A percentile compares a stretch with the other conserved stretches of the same genome.
phyloP scores from a whole-genome alignment of 148 eudicot species.

The Limonium bicolor region DNA sequence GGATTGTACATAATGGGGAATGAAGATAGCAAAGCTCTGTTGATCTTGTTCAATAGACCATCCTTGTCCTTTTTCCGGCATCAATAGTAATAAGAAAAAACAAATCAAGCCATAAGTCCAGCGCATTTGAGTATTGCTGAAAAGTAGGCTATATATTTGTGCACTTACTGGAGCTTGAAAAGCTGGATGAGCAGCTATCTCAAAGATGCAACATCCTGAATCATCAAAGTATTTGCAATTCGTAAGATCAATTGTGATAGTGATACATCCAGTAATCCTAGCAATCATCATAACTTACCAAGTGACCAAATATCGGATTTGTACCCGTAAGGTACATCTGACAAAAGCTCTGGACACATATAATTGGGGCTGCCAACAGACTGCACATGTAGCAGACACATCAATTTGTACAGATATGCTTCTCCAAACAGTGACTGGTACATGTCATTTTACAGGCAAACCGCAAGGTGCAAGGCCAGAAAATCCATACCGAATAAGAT shows the following conservation, averaged over 20 bases:
- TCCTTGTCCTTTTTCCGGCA: not conserved
- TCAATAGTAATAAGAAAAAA: not conserved
- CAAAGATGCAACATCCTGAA: constrained; percentile 91
- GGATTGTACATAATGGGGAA: not conserved
- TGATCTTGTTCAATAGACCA: not conserved
- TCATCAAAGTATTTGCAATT: not conserved
- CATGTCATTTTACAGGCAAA: no score
- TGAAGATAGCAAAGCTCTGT: not conserved
- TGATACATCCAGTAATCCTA: not conserved
- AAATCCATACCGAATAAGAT: constrained; percentile 42
- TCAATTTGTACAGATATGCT: no score
- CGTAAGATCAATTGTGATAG: not conserved
- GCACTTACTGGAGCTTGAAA: constrained; percentile 78
- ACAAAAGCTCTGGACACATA: constrained; percentile 66
- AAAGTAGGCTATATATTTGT: no score
- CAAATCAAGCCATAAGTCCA: no score
- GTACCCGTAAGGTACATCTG: constrained; percentile 58
- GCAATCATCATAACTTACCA: constrained; percentile 21
- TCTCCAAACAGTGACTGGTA: no score
- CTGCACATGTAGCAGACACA: constrained; percentile 13
- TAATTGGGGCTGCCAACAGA: constrained; percentile 61
- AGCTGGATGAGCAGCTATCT: constrained; percentile 89
- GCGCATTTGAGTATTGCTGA: no score
- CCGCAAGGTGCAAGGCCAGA: no score
- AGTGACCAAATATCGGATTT: constrained; percentile 71